Evolutionary conservation across 306 rosid species (phyloP).

Genomic region (Cicer yamashitae): DNA sequence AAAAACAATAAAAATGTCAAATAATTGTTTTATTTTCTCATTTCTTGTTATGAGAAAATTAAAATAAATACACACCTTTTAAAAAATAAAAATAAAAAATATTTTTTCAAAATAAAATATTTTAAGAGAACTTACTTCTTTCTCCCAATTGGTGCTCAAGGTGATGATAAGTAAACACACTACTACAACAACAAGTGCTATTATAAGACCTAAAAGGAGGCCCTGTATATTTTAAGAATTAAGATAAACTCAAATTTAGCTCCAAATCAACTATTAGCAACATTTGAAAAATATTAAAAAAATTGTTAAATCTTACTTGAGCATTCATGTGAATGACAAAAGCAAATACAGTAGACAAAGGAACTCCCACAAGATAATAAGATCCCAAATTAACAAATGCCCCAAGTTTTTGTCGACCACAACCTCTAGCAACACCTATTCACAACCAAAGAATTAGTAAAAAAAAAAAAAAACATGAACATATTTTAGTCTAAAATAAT

Average conservation of each 20-base stretch:
- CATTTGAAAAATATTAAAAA: background rate
- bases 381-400: slow-evolving; percentile 52
- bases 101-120: background rate
- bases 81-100: background rate
- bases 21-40: too few species aligned
- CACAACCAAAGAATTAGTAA: background rate
- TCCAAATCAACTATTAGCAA: background rate
- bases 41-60: too few species aligned
- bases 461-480: background rate
- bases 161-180: slow-evolving; percentile 45
- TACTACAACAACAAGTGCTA: slow-evolving; percentile 49
- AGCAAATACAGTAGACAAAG: slow-evolving; percentile 43
- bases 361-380: slow-evolving; percentile 42
- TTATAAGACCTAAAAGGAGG: slow-evolving; percentile 51
- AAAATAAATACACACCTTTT: too few species aligned
- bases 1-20: too few species aligned
- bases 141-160: slow-evolving; percentile 52
- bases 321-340: slow-evolving; percentile 47
- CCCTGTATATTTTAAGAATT: slow-evolving; percentile 43
- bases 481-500: too few species aligned
- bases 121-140: slow-evolving; percentile 44
- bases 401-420: slow-evolving; percentile 58
- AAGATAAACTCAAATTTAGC: background rate
- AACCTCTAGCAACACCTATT: slow-evolving; percentile 51
- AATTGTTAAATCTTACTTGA: slow-evolving; percentile 15